These are phyloP conservation scores for Penicillium sp. DNA, from an alignment of 2,329 filamentous ascomycete species.

Conservation along the genomic window DNA sequence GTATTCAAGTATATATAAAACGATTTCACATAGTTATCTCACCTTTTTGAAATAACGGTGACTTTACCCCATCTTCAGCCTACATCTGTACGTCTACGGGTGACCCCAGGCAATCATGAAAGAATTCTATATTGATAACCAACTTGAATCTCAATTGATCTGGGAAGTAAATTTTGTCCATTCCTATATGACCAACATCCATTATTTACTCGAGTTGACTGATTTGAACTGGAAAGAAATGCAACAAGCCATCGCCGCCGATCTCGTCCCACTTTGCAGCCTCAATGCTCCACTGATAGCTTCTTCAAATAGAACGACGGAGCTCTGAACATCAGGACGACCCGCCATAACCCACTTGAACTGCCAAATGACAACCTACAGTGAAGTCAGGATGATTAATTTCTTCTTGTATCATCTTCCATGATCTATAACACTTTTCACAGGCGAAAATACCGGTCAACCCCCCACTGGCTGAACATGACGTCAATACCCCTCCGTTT, in stretches of 20 bases:
- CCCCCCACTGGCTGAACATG: constrained; percentile 8
- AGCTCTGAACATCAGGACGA: too few species aligned
- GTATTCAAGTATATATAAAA: constrained; percentile 23
- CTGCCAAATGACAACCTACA: too few species aligned
- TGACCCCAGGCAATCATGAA: too few species aligned
- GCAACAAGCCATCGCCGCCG: neutral
- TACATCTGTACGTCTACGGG: too few species aligned
- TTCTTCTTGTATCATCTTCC: neutral
- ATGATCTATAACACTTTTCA: neutral
- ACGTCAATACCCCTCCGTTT: constrained; percentile 17
- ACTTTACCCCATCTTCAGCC: too few species aligned
- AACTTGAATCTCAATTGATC: too few species aligned
- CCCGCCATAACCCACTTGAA: neutral
- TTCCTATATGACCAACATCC: too few species aligned
- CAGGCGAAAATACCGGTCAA: neutral
- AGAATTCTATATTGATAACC: too few species aligned
- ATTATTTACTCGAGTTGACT: too few species aligned
- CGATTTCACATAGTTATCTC: neutral
- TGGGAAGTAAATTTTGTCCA: too few species aligned
- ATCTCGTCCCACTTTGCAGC: constrained; percentile 1
- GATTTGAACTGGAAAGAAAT: too few species aligned
- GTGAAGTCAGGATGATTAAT: neutral
- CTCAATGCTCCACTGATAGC: neutral
- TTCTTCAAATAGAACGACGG: neutral
- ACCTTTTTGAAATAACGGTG: too few species aligned